A percentile compares a stretch with the other conserved stretches of the same genome.
These are phyloP conservation scores for Penicillium crystallinum DNA, from an alignment of 495 filamentous ascomycete species.

Conservation along the genomic window DNA sequence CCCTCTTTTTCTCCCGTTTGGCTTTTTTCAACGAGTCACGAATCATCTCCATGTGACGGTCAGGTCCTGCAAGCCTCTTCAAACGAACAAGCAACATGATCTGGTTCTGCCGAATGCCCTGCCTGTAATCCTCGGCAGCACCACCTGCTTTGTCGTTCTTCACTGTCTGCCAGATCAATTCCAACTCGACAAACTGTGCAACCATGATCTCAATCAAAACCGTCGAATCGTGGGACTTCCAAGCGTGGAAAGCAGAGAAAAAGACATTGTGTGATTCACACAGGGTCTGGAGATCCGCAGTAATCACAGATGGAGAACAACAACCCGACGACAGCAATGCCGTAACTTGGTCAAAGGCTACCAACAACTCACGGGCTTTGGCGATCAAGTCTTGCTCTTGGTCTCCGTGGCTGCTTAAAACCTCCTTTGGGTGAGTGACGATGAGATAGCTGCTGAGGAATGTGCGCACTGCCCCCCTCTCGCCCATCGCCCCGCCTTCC, in stretches of 20 bases:
- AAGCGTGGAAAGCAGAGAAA: constrained; percentile 86
- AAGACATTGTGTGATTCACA: constrained; percentile 71
- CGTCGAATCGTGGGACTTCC: constrained; percentile 89
- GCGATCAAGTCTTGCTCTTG: constrained; percentile 86
- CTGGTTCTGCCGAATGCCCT: constrained; percentile 93
- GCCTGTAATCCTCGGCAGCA: constrained; percentile 81
- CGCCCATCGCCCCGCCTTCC: constrained; percentile 60
- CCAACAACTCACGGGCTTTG: constrained; percentile 81
- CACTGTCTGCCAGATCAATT: constrained; percentile 94
- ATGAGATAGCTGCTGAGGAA: constrained; percentile 93
- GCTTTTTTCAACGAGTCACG: constrained; percentile 77
- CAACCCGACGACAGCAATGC: constrained; percentile 55
- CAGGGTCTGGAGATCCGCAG: constrained; percentile 41
- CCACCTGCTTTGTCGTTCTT: constrained; percentile 83
- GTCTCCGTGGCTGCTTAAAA: constrained; percentile 77
- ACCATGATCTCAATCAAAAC: constrained; percentile 92
- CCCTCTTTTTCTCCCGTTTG: constrained; percentile 57
- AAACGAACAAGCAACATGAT: constrained; percentile 81
- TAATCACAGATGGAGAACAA: constrained; percentile 31
- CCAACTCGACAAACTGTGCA: constrained; percentile 88
- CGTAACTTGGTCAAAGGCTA: constrained; percentile 73
- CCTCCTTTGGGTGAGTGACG: constrained; percentile 84
- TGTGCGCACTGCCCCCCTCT: constrained; percentile 76
- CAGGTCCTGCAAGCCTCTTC: constrained; percentile 79
- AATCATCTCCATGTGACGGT: constrained; percentile 77